These are phyloP conservation scores for Neurospora sp. DNA, from an alignment of 495 filamentous ascomycete genomes.

Conservation along the genomic window DNA sequence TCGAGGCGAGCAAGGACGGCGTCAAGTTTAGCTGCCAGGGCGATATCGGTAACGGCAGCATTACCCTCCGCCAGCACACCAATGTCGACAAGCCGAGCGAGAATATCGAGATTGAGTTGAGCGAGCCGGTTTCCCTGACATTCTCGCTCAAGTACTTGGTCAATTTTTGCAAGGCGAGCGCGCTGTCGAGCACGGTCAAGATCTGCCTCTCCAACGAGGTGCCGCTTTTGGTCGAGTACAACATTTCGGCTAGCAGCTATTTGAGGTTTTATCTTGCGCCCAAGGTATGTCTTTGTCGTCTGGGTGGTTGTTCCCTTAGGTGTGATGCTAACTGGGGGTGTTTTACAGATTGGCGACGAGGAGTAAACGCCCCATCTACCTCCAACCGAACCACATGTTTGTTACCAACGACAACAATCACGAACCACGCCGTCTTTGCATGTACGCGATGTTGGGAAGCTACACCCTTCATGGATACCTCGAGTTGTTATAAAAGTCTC, in stretches of 20 bases:
- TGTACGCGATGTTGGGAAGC: background rate
- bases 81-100: constrained; percentile 84
- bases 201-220: constrained; percentile 94
- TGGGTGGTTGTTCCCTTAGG: background rate
- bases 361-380: constrained; percentile 44
- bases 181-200: constrained; percentile 71
- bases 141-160: constrained; percentile 99
- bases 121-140: constrained; percentile 87
- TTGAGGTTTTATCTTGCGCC: constrained; percentile 95
- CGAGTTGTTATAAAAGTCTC: background rate
- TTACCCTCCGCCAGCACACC: constrained; percentile 80
- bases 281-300: constrained; percentile 54
- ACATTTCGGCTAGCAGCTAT: constrained; percentile 63
- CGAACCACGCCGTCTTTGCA: background rate
- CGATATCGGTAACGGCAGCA: constrained; percentile 90
- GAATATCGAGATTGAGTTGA: constrained; percentile 80
- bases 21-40: constrained; percentile 91
- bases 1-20: constrained; percentile 94
- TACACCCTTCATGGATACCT: background rate
- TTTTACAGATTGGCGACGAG: constrained; percentile 73
- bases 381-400: background rate
- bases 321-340: background rate
- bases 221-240: constrained; percentile 89
- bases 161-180: constrained; percentile 98
- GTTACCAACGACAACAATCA: background rate